phyloP scores from a whole-genome alignment of 2,329 filamentous ascomycete genomes.

The Aspergillus sp. region DNA sequence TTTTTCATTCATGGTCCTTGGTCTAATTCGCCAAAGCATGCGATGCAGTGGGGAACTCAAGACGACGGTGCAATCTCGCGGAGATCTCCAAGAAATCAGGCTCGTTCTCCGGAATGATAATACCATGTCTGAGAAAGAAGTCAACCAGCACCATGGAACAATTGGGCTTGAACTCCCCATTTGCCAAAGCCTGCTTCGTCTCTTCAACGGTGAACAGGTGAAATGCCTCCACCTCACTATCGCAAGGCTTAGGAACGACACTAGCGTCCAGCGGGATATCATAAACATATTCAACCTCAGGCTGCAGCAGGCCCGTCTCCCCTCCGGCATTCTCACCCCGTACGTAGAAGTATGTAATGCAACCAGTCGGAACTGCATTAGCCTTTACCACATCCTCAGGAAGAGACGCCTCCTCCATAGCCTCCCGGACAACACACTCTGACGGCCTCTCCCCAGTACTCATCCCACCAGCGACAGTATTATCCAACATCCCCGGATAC shows the following conservation, averaged over 20 bases:
- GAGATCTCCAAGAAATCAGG: conserved; percentile 69
- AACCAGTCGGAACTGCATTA: conserved; percentile 55
- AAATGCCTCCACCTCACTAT: conserved; percentile 85
- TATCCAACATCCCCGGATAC: conserved; percentile 88
- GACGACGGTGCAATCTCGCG: conserved; percentile 64
- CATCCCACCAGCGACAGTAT: conserved; percentile 83
- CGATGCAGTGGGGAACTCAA: conserved; percentile 69
- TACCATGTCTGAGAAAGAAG: conserved; percentile 80
- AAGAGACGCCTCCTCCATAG: conserved; percentile 80
- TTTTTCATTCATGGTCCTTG: not conserved
- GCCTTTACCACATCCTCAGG: conserved; percentile 61
- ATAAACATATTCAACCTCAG: conserved; percentile 87
- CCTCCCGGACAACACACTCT: conserved; percentile 77
- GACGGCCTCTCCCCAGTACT: conserved; percentile 72
- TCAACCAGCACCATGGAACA: conserved; percentile 78
- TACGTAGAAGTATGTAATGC: conserved; percentile 78
- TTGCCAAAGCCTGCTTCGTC: conserved; percentile 60
- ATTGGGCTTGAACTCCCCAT: conserved; percentile 85
- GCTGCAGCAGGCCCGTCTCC: conserved; percentile 75
- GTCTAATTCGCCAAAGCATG: conserved; percentile 10
- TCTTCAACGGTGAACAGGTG: conserved; percentile 70
- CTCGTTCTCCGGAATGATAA: conserved; percentile 74
- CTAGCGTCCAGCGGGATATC: conserved; percentile 69
- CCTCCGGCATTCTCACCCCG: conserved; percentile 69
- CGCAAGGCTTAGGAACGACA: conserved; percentile 66